Evolutionary conservation across 768 basidiomycete species (phyloP), one percentile per base, ranked within the genome.

Genomic region (Daedaleopsis sinensis): DNA sequence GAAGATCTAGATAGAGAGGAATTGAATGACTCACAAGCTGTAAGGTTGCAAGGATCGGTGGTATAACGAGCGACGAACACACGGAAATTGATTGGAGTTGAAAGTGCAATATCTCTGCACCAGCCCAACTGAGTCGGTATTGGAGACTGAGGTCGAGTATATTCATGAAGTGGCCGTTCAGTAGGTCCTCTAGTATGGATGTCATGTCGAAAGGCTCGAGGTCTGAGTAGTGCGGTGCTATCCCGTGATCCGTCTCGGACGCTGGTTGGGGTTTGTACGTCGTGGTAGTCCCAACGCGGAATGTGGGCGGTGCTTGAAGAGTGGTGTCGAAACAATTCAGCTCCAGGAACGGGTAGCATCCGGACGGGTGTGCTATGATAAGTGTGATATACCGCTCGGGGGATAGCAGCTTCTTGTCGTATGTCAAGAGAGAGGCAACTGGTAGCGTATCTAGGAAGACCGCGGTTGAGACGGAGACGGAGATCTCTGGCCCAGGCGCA

Each of bases 101-200:
- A 42, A 77, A 67, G 52, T 78, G 69, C 50, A 89, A 74, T 18
- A 78, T 64, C 67, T 90, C 89, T 6, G 87, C 88, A 4, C 82
- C 87, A 6, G 88, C 85, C 88, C 88, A 91, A 15, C 86, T 84
- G 13, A 87, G 71, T 65, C 83, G 24, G 51, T 67, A 87, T 65
- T 75, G 77, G 32, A 79, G 67, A 46, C 88, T 75, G 5, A 85
- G 67, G 53, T 78, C 78, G n/a, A 90, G 27, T 1, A 32, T 27
- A 9, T 5, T 11, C 27, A 50, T 5, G 24, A 50, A 50, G 27
- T 23, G 23, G 15, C 27, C 49, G 24, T 32, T 50, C 12, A 50
- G 21, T 2, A 27, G 21, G 13, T 50, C 23, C 16, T 50, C 49
- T 11, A 50, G 12, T 13, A 23, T 16, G 3, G 49, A 32, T 7